Evolutionary conservation across 495 filamentous ascomycete species (phyloP).

Genomic region (Apiosordaria backusii): DNA sequence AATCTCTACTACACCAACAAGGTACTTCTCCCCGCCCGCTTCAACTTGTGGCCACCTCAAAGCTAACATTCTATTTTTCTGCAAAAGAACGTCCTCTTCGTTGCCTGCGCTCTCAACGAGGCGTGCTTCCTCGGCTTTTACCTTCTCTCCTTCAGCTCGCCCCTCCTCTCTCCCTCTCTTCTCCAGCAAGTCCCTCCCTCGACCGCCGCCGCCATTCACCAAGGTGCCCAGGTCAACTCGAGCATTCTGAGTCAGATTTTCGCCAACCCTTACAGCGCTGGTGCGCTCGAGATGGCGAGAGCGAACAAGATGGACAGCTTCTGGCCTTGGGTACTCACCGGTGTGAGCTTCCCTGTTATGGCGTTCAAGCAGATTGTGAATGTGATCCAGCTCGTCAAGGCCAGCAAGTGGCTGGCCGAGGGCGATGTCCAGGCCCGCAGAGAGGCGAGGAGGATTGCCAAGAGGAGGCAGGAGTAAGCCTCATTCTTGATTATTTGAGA

Average conservation of each 20-base stretch:
- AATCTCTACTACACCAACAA: conserved; percentile 96
- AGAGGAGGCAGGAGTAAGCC: not conserved
- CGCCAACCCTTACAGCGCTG: conserved; percentile 80
- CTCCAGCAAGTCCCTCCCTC: conserved; percentile 49
- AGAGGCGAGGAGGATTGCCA: conserved; percentile 48
- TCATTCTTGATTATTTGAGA: not conserved
- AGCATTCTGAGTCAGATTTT: conserved; percentile 63
- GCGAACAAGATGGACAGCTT: conserved; percentile 89
- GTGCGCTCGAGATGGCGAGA: conserved; percentile 83
- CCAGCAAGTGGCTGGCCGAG: conserved; percentile 86
- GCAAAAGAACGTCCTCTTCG: conserved; percentile 78
- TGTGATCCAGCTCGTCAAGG: conserved; percentile 89
- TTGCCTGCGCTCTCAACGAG: conserved; percentile 88
- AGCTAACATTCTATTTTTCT: conserved; percentile 10
- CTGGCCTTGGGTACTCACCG: conserved; percentile 83
- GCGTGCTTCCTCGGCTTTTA: conserved; percentile 97
- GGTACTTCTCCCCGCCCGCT: conserved; percentile 49
- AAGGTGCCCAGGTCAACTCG: conserved; percentile 63
- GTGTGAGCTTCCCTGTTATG: conserved; percentile 83
- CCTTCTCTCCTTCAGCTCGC: conserved; percentile 92
- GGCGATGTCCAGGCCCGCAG: conserved; percentile 64
- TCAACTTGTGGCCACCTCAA: not conserved
- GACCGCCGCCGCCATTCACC: conserved; percentile 53
- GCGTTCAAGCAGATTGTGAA: conserved; percentile 89
- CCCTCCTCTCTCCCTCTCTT: conserved; percentile 77